Percentiles rank a stretch among this genome's conserved stretches.
Conservation (phyloP, 2,329 filamentous ascomycete species). For the Diaporthe citriasiana region DNA sequence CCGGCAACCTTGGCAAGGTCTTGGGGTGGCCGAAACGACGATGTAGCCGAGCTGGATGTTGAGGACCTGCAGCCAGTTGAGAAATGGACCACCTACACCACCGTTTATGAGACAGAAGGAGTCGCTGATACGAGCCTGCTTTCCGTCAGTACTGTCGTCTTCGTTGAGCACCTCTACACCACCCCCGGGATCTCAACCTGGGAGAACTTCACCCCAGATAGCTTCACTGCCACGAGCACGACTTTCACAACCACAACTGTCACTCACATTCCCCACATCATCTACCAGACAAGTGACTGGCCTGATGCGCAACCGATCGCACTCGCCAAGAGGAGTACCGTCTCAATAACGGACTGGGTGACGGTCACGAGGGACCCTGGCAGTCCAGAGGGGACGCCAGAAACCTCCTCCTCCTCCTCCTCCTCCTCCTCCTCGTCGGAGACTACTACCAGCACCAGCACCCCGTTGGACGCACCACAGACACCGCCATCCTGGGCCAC, state of each 20-base stretch:
- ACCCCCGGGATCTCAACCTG: conserved; percentile 19
- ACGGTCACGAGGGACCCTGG: conserved; percentile 17
- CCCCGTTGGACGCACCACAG: conserved; percentile 9
- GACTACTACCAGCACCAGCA: conserved; percentile 3
- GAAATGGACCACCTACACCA: not conserved
- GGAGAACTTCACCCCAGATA: not conserved
- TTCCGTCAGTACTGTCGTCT: conserved; percentile 11
- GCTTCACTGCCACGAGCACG: not conserved
- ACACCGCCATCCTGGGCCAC: conserved; percentile 10
- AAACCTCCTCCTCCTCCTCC: not conserved
- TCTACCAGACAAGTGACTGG: not conserved
- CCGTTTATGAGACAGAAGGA: not conserved
- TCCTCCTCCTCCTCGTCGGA: not conserved
- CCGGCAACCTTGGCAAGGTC: not conserved
- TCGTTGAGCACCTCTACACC: conserved; percentile 5
- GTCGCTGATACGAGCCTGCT: no score
- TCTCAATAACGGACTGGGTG: conserved; percentile 23
- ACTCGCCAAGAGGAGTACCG: conserved; percentile 12
- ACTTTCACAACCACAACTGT: conserved; percentile 19
- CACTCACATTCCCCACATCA: not conserved
- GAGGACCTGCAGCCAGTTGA: not conserved
- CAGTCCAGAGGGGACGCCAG: not conserved
- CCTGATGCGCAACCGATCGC: not conserved
- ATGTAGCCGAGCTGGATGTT: not conserved
- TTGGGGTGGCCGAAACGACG: not conserved